Conservation (phyloP, 768 basidiomycete species). For the Dioszegia hungarica region DNA sequence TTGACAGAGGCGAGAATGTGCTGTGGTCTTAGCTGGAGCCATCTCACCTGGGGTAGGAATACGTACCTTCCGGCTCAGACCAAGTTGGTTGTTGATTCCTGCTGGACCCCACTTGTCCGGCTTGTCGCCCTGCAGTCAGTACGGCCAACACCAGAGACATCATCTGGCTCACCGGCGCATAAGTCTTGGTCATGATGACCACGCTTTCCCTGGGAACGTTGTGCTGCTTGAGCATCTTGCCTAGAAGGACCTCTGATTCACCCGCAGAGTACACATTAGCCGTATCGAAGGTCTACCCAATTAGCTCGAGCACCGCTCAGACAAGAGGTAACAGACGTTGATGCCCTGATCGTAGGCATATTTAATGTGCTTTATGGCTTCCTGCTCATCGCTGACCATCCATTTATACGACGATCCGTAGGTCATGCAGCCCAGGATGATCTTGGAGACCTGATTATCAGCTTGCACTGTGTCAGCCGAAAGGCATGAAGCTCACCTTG, state of each 20-base stretch:
- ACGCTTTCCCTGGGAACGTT: conserved; percentile 67
- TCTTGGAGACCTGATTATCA: conserved; percentile 60
- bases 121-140: no score
- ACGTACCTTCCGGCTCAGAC: conserved; percentile 33
- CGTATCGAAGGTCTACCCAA: conserved; percentile 1
- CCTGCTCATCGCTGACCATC: conserved; percentile 49
- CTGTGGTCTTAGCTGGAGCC: no score
- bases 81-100: conserved; percentile 30
- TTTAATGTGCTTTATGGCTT: conserved; percentile 33
- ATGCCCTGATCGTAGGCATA: conserved; percentile 42
- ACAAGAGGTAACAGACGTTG: no score
- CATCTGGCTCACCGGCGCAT: no score
- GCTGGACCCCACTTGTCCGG: conserved; percentile 34
- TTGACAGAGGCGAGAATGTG: conserved; percentile 63
- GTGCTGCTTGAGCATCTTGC: conserved; percentile 67
- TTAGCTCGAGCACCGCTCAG: no score
- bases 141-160: no score
- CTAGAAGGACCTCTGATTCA: conserved; percentile 55
- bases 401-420: conserved; percentile 60
- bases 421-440: conserved; percentile 64
- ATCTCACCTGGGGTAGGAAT: background rate
- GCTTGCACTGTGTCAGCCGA: no score
- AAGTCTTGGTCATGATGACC: conserved; percentile 71
- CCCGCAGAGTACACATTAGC: conserved; percentile 26
- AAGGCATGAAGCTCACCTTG: no score